Percentiles rank a stretch among this genome's conserved stretches.
These are phyloP conservation scores for Daldinia sp. DNA, from an alignment of 2,329 filamentous ascomycete species.

Conservation along the genomic window DNA sequence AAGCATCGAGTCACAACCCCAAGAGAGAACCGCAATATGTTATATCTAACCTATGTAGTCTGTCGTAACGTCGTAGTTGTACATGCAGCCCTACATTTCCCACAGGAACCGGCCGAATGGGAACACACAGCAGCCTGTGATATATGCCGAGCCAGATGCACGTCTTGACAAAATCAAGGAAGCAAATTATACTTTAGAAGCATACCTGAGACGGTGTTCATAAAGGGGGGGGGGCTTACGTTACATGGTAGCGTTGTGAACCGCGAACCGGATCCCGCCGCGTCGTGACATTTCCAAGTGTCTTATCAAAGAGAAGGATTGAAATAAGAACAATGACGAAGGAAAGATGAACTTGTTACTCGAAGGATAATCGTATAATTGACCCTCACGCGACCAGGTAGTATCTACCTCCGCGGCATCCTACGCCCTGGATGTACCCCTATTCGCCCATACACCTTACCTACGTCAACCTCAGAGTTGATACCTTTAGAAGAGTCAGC, in stretches of 20 bases:
- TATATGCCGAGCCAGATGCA: background rate
- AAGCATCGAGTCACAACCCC: background rate
- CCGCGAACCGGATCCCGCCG: background rate
- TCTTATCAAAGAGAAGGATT: background rate
- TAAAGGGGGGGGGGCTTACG: background rate
- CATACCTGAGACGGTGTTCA: background rate
- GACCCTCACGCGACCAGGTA: background rate
- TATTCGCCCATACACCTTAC: background rate
- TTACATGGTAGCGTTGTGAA: background rate
- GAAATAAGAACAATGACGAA: background rate
- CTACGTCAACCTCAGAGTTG: background rate
- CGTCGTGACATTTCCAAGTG: background rate
- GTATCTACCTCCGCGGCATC: background rate
- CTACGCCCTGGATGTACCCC: background rate
- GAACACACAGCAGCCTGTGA: background rate
- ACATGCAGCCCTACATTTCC: constrained; percentile 9
- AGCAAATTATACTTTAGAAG: background rate
- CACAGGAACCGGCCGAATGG: background rate
- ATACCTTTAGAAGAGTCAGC: background rate
- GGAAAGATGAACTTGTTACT: background rate
- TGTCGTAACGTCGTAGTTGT: constrained; percentile 9
- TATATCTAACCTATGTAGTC: background rate
- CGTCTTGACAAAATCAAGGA: background rate
- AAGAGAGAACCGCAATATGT: background rate
- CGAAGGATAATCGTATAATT: background rate